A percentile compares a stretch with the other conserved stretches of the same genome.
phyloP scores from a whole-genome alignment of 345 rosid species.

The Noccaea bulbosa region DNA sequence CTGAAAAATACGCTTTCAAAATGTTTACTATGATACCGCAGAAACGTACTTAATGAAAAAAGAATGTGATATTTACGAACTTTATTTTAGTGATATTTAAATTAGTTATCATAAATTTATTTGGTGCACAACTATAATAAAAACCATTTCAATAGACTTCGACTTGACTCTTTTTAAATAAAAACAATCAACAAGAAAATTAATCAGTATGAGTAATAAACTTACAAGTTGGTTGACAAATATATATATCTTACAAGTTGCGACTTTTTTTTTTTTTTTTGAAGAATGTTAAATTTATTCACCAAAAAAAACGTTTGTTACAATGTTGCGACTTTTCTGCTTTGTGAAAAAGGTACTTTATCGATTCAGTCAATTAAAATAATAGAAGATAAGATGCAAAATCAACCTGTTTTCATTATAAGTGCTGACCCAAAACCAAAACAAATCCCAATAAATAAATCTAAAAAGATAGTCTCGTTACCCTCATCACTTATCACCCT shows the following conservation, averaged over 20 bases:
- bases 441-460: background rate
- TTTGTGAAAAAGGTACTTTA: constrained; percentile 4
- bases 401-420: constrained; percentile 28
- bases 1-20: too few relatives aligned
- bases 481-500: constrained; percentile 24
- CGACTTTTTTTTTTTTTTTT: too few relatives aligned
- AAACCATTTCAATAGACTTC: background rate
- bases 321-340: background rate
- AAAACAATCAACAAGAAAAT: background rate
- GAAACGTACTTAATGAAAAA: background rate
- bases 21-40: background rate
- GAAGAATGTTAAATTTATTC: too few relatives aligned
- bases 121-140: background rate
- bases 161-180: background rate
- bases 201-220: background rate
- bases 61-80: background rate
- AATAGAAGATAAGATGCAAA: constrained; percentile 30
- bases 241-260: constrained; percentile 6
- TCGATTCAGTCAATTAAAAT: constrained; percentile 26
- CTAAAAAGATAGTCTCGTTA: constrained; percentile 3
- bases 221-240: too few relatives aligned
- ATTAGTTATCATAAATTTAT: background rate
- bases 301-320: too few relatives aligned
- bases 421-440: constrained; percentile 27
- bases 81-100: constrained; percentile 2